These are phyloP conservation scores for Edaphochlamys debaryana DNA, from an alignment of 139 green algal genomes.

Conservation along the genomic window DNA sequence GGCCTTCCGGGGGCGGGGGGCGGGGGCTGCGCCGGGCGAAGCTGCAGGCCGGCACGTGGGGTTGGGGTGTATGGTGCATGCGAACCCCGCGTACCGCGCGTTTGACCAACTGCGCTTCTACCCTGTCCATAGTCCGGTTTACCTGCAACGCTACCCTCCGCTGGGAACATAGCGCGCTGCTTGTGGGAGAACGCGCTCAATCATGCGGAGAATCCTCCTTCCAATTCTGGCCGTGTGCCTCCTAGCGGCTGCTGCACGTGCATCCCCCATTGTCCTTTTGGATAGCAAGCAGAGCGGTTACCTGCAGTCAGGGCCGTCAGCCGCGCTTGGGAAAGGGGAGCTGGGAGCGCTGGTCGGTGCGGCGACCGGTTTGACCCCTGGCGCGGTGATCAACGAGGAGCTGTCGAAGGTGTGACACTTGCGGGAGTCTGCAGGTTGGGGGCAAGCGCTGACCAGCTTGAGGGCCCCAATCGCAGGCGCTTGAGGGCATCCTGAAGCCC, in stretches of 20 bases:
- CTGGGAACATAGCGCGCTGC: neutral
- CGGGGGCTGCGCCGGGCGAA: too few relatives aligned
- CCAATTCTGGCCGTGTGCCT: constrained; percentile 18
- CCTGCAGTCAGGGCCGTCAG: neutral
- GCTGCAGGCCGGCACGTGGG: too few relatives aligned
- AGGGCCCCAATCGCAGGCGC: neutral
- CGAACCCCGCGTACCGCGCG: too few relatives aligned
- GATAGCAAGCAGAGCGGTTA: constrained; percentile 1
- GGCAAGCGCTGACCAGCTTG: neutral
- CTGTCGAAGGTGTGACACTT: neutral
- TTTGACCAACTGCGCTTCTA: too few relatives aligned
- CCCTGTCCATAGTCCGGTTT: too few relatives aligned
- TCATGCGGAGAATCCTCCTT: neutral
- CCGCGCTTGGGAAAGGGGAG: neutral
- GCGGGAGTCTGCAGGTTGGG: too few relatives aligned
- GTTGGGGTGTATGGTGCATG: too few relatives aligned
- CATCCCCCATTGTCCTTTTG: constrained; percentile 11
- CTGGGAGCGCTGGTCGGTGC: constrained; percentile 2
- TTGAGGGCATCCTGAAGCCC: constrained; percentile 17
- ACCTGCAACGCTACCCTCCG: too few relatives aligned
- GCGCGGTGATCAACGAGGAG: neutral
- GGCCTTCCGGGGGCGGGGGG: too few relatives aligned
- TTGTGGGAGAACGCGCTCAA: neutral
- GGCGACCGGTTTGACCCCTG: constrained; percentile 21
- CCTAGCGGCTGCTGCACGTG: neutral